A percentile compares a stretch with the other conserved stretches of the same genome.
phyloP scores from a whole-genome alignment of 1,139 yeast genomes.

The Hansenula anomala region DNA sequence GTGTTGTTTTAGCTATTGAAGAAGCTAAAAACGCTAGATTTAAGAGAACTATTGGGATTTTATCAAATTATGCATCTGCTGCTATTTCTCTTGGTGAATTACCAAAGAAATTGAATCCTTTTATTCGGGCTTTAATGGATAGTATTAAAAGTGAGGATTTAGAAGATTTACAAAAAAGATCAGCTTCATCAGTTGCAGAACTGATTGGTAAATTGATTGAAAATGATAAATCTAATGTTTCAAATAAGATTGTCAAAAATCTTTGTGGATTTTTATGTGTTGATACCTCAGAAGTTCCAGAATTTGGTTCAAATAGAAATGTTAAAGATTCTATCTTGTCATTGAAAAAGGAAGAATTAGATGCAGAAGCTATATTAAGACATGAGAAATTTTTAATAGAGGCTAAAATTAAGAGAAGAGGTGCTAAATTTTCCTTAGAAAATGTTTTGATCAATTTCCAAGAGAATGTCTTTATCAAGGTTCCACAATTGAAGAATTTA shows the following conservation, averaged over 20 bases:
- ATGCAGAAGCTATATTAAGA: conserved; percentile 60
- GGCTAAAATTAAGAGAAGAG: conserved; percentile 78
- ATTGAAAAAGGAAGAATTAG: conserved; percentile 73
- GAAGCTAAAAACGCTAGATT: conserved; percentile 58
- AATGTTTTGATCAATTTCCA: conserved; percentile 48
- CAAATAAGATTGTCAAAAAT: conserved; percentile 86
- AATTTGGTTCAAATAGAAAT: conserved; percentile 64
- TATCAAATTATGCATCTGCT: conserved; percentile 76
- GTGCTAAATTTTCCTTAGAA: conserved; percentile 73
- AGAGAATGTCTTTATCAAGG: conserved; percentile 46
- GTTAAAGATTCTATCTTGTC: conserved; percentile 62
- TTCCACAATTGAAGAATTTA: conserved; percentile 65
- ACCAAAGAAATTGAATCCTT: conserved; percentile 84
- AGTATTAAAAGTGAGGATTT: conserved; percentile 77
- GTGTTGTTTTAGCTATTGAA: conserved; percentile 60
- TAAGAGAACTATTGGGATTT: conserved; percentile 56
- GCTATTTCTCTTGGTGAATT: conserved; percentile 51
- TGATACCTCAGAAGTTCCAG: conserved; percentile 95
- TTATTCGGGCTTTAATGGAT: conserved; percentile 90
- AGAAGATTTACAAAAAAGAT: conserved; percentile 58
- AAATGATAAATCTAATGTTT: conserved; percentile 62
- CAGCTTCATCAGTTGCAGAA: conserved; percentile 65
- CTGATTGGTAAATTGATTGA: conserved; percentile 55
- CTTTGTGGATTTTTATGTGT: conserved; percentile 92
- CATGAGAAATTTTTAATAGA: conserved; percentile 61